These are phyloP conservation scores for Cladosporium sp. DNA, from an alignment of 2,329 filamentous ascomycete species.

Conservation along the genomic window DNA sequence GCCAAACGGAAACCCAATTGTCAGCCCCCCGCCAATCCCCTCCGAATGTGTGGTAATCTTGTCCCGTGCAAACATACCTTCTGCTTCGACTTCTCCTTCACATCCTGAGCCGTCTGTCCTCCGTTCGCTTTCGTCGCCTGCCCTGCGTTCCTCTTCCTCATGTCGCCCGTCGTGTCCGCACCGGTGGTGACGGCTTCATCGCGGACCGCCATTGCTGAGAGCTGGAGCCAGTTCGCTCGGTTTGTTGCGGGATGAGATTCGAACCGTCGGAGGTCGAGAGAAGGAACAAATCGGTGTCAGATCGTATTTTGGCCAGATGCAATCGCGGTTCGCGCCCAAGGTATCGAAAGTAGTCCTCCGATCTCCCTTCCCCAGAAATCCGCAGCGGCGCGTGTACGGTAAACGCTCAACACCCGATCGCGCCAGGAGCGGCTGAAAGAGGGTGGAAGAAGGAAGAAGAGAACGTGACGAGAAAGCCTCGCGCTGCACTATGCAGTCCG, in stretches of 20 bases:
- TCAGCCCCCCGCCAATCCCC: constrained; percentile 3
- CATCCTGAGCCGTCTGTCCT: constrained; percentile 26
- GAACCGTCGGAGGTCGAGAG: too few species aligned
- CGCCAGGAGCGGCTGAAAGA: too few species aligned
- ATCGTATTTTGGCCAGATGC: too few species aligned
- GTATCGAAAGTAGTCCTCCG: neutral
- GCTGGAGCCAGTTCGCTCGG: neutral
- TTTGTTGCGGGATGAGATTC: neutral
- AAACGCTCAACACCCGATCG: neutral
- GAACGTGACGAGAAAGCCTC: too few species aligned
- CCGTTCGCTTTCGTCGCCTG: constrained; percentile 27
- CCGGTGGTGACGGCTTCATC: constrained; percentile 30
- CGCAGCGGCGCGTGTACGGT: neutral
- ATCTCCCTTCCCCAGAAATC: constrained; percentile 6
- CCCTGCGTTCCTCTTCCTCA: constrained; percentile 41
- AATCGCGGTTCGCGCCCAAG: too few species aligned
- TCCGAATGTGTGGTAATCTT: neutral
- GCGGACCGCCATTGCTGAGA: constrained; percentile 24
- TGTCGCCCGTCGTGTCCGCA: constrained; percentile 38
- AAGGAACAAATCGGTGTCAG: too few species aligned
- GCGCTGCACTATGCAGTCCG: too few species aligned
- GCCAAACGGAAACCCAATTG: constrained; percentile 12
- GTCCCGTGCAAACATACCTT: constrained; percentile 33
- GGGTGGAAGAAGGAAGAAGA: too few species aligned
- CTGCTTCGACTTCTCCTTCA: constrained; percentile 42